Evolutionary conservation across 192 early-diverging fungal genomes (phyloP), one percentile per base, ranked within the genome.

Genomic region (Bifiguratus adelaidae): DNA sequence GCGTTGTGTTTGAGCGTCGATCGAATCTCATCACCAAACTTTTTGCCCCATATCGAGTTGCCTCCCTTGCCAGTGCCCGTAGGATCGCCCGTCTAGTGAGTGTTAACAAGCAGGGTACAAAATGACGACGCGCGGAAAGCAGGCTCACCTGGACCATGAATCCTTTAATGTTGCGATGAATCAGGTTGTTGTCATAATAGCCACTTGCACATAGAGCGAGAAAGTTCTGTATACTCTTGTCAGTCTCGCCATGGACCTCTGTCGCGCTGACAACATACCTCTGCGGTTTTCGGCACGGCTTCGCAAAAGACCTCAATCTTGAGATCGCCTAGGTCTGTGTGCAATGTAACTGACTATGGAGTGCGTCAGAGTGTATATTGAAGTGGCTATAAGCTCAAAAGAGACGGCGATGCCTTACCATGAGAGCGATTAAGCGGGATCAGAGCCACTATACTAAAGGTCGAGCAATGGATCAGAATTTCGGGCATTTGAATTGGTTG

Each of bases 241-340:
- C n/a, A n/a, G 48, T 25, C 33, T 37, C 26, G 9, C 16, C 11
- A 36, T 26, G 9, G 6, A 15, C 12, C 22, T 20, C 29, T 11
- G 21, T 3, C 2, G 13, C 2, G 30, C 28, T 28, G 3, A 5
- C 25, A 20, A 36, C 53, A 30, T 70, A 78, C 83, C 70, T 92
- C 88, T 5, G 83, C 74, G 3, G 90, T 70, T 25, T 68, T 79
- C 27, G 90, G 89, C 2, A 82, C 81, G 23, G 85, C 82, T 54
- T 90, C 88, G 61, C 90, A 96, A 52, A 91, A 88, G 15, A 96
- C 60, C 70, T 97, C 93, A 15, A 93, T 81, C 63, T 95, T 95
- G 24, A 97, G 61, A 70, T 97, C 92, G 18, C 93, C 93, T 7
- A 88, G 68, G 68, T 90, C 88, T 5, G 93, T 96, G 52, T 93